Base-by-base conservation (phyloP, 345 rosid species). In the Aegle marmelos region DNA sequence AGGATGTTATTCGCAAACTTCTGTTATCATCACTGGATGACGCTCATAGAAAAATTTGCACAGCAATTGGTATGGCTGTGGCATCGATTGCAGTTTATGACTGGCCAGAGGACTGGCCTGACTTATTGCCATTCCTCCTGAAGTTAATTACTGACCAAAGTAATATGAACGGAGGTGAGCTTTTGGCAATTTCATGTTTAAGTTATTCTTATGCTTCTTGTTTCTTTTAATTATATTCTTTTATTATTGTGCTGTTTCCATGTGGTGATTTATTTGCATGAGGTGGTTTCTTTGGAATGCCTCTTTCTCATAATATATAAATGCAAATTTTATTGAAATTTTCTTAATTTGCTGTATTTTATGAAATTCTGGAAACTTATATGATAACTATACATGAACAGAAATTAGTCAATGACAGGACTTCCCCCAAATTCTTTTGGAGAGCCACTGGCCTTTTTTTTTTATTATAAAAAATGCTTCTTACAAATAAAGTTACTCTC, bases 71-170 rank as follows among this genome's bases (percentile, higher is more conserved):
- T 76, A 88, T 95, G 94, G 97, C 94, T 80, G 84, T 92, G 75
- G 92, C 96, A 25, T 86, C 98, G 19, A 80, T 91, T 79, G 98
- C 96, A 11, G 86, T 74, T 25, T 86, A 90, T 86, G 99, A 95
- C 80, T 95, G 98, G 99, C 98, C 97, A 48, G 97, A 95, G 82
- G 90, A 86, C 69, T 93, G 99, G 97, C 92, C 92, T 80, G 93
- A 95, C 68, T 84, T 95, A 66, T 77, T 92, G 79, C 98, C 97
- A 17, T 85, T 86, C 82, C 93, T 95, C 82, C 65, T 95, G 86
- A 85, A 81, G 86, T 82, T 92, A 84, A 88, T 93, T 78, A 83
- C 76, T 34, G 91, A 93, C 83, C 93, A 83, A 78, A 86, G 68
- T 66, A 85, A 89, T 83, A 75, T 84, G 85, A 90, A 85, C 78